A percentile compares a stretch with the other conserved stretches of the same genome.
These are phyloP conservation scores for Plasmodium gonderi DNA, from an alignment of 169 alveolate genomes.

Conservation along the genomic window DNA sequence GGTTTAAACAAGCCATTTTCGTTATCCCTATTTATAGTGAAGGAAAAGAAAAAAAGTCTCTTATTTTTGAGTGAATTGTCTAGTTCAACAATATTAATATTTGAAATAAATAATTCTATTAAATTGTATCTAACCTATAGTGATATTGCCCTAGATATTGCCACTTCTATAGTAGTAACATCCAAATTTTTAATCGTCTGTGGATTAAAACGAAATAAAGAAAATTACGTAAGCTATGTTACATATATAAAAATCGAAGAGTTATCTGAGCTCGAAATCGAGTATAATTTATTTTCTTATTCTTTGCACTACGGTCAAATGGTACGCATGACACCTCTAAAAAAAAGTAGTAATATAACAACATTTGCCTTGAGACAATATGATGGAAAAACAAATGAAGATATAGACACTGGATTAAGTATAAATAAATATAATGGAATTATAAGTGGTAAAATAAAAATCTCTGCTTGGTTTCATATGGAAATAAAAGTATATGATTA, in stretches of 20 bases:
- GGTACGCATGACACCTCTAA: conserved; percentile 3
- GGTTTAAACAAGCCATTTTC: conserved; percentile 67
- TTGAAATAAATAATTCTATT: conserved; percentile 25
- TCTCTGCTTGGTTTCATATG: conserved; percentile 10
- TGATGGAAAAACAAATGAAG: neutral
- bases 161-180: conserved; percentile 19
- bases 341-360: conserved; percentile 42
- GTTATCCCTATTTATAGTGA: conserved; percentile 13
- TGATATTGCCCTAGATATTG: conserved; percentile 5
- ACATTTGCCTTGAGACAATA: conserved; percentile 6
- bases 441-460: conserved; percentile 20
- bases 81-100: conserved; percentile 46
- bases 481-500: conserved; percentile 37
- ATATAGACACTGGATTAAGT: conserved; percentile 4
- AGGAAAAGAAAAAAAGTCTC: conserved; percentile 20
- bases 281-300: conserved; percentile 15
- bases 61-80: conserved; percentile 72
- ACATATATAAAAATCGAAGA: conserved; percentile 56
- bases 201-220: conserved; percentile 37
- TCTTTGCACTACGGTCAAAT: conserved; percentile 8
- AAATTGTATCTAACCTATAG: conserved; percentile 33
- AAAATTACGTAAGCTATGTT: conserved; percentile 27
- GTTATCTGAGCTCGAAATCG: conserved; percentile 19
- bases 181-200: conserved; percentile 33
- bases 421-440: conserved; percentile 7